Evolutionary conservation across 2,329 filamentous ascomycete species (phyloP).

Genomic region (Monilinia vaccinii-corymbosi): DNA sequence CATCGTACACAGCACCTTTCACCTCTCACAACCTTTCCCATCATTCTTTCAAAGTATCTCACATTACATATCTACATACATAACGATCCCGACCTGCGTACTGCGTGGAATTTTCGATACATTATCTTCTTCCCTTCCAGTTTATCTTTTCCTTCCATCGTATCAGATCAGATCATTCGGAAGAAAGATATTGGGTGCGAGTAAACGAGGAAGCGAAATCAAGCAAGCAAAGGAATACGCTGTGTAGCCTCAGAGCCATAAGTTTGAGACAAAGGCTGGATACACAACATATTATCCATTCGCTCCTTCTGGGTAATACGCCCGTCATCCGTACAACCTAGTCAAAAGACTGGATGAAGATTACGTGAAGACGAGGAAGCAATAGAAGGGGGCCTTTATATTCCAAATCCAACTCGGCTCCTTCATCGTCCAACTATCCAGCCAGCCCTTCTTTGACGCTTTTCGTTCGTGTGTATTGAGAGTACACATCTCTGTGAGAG

Average conservation of each 20-base stretch:
- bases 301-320: constrained; percentile 1
- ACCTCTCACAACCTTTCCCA: not conserved
- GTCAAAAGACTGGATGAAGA: not conserved
- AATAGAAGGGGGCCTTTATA: not conserved
- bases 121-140: constrained; percentile 1
- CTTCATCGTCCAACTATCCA: not conserved
- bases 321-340: not conserved
- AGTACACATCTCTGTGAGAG: not conserved
- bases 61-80: not conserved
- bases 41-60: not conserved
- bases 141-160: not conserved
- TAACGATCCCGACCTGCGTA: not conserved
- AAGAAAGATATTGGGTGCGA: not conserved
- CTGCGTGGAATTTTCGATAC: constrained; percentile 7
- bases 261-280: not conserved
- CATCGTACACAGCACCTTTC: not conserved
- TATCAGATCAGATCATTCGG: not conserved
- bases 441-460: not conserved
- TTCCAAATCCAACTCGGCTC: not conserved
- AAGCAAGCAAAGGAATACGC: not conserved
- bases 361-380: not conserved
- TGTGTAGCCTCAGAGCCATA: not conserved
- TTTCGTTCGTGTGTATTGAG: not conserved
- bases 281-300: constrained; percentile 3
- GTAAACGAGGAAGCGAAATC: not conserved